phyloP scores from a whole-genome alignment of 2,329 filamentous ascomycete genomes.

The Stachybotrys chartarum region DNA sequence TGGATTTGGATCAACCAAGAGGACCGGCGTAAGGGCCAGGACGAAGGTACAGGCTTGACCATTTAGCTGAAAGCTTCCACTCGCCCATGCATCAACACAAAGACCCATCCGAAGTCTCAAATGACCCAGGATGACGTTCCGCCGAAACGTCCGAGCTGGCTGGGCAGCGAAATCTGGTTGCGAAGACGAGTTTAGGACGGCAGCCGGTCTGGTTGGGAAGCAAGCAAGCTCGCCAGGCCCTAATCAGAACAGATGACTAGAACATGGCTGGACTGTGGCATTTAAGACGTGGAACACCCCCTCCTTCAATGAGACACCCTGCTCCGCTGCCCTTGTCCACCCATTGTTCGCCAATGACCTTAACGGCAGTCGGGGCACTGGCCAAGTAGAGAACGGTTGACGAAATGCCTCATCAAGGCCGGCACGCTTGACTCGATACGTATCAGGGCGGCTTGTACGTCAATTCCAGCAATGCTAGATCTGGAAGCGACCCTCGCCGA shows the following conservation, averaged over 20 bases:
- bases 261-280: background rate
- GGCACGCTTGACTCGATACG: conserved; percentile 1
- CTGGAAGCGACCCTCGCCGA: too few relatives aligned
- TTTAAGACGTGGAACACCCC: background rate
- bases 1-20: background rate
- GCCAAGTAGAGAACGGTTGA: conserved; percentile 1
- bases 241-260: background rate
- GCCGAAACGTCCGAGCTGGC: background rate
- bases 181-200: background rate
- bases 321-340: background rate
- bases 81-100: background rate
- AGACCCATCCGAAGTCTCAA: background rate
- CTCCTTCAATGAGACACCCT: background rate
- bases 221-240: background rate
- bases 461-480: too few relatives aligned
- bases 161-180: background rate
- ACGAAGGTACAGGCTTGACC: background rate
- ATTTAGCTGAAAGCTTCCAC: background rate
- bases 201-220: background rate
- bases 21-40: background rate
- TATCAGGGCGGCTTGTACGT: background rate
- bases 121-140: background rate
- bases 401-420: conserved; percentile 1
- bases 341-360: background rate
- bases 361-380: background rate